Evolutionary conservation across 257 asterid genomes (phyloP).

Genomic region (Solanum neorickii): DNA sequence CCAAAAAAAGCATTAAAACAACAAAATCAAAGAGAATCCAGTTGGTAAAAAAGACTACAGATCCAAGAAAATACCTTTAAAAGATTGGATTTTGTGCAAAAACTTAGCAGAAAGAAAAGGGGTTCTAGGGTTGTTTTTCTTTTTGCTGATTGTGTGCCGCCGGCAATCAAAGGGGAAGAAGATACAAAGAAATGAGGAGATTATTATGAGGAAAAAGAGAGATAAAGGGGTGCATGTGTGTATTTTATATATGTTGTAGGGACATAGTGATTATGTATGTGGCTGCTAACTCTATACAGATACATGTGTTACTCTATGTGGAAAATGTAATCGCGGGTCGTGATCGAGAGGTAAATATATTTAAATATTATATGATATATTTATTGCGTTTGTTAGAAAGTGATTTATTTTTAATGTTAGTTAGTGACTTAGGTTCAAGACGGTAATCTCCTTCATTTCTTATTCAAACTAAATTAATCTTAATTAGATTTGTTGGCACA

Average conservation of each 20-base stretch:
- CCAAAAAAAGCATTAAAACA: neutral
- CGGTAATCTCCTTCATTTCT: neutral
- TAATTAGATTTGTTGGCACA: fast-evolving
- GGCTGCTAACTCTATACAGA: neutral
- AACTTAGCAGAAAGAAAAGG: neutral
- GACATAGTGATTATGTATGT: neutral
- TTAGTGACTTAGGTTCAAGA: too few species aligned
- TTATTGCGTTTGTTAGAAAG: too few species aligned
- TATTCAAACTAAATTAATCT: neutral
- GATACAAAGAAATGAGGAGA: neutral
- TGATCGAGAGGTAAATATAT: fast-evolving
- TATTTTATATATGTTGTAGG: neutral
- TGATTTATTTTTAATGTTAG: neutral
- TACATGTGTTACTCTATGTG: neutral
- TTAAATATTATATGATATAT: too few species aligned
- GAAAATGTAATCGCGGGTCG: neutral
- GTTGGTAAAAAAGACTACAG: neutral
- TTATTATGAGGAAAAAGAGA: neutral
- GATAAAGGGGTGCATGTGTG: neutral
- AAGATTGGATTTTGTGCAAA: neutral
- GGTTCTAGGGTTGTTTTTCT: neutral
- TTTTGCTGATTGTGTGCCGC: slow-evolving; percentile 4
- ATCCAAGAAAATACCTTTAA: neutral
- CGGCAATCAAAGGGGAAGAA: slow-evolving; percentile 3
- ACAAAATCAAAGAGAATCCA: neutral